Percentiles rank a stretch among this genome's conserved stretches.
Conservation (phyloP, 176 grass and related monocot genomes). For the Pontederia paniculata region DNA sequence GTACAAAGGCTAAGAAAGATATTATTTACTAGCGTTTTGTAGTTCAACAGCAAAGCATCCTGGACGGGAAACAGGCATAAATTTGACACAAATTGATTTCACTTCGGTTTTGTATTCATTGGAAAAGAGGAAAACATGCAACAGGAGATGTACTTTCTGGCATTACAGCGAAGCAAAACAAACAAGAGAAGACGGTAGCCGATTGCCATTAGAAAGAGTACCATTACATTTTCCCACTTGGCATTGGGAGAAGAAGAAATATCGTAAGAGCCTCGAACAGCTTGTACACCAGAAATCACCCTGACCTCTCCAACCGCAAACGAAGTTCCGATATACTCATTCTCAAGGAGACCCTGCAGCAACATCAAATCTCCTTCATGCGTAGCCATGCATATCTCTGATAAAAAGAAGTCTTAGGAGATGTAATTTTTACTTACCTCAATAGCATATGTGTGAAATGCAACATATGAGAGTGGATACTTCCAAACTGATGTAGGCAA, state of each 20-base stretch:
- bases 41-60: no score
- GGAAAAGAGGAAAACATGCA: conserved; percentile 33
- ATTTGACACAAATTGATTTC: background rate
- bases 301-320: conserved; percentile 81
- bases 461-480: conserved; percentile 66
- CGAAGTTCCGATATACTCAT: conserved; percentile 72
- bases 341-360: conserved; percentile 74
- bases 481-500: conserved; percentile 55
- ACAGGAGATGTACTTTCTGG: conserved; percentile 21
- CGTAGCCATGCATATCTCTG: background rate
- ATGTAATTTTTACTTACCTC: conserved; percentile 30
- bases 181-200: conserved; percentile 56
- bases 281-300: conserved; percentile 68
- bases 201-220: conserved; percentile 58
- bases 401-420: background rate
- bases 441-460: conserved; percentile 63
- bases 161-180: conserved; percentile 43
- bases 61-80: no score
- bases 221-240: conserved; percentile 75
- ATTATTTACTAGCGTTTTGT: no score
- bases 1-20: no score
- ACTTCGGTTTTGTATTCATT: conserved; percentile 29
- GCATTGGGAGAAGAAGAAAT: conserved; percentile 52
- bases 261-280: conserved; percentile 61
- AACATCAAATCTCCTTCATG: background rate